Evolutionary conservation across 176 grass and related monocot species (phyloP).

Genomic region (Ensete ventricosum): DNA sequence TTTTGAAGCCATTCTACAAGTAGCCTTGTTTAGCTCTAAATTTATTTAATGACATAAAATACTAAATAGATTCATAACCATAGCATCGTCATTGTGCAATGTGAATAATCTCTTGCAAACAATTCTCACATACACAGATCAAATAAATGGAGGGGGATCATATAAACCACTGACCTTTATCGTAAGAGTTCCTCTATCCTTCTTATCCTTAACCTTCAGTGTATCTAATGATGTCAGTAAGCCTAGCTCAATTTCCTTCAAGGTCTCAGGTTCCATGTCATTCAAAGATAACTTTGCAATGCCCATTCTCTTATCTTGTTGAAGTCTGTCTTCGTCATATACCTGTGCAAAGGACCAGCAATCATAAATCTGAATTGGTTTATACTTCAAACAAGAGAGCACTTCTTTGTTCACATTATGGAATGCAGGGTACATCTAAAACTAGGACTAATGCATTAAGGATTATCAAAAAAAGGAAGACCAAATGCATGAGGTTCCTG

Average conservation of each 20-base stretch:
- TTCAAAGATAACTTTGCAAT: constrained; percentile 59
- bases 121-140: neutral
- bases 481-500: neutral
- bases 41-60: neutral
- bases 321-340: constrained; percentile 84
- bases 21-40: neutral
- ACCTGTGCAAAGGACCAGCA: constrained; percentile 33
- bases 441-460: no score
- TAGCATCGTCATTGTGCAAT: neutral
- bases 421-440: neutral
- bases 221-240: constrained; percentile 86
- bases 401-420: neutral
- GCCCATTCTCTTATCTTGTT: constrained; percentile 96
- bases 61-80: neutral
- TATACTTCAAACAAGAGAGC: neutral
- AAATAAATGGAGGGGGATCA: neutral
- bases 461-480: neutral
- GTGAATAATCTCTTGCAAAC: neutral
- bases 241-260: constrained; percentile 66
- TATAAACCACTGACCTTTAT: constrained; percentile 47
- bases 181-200: constrained; percentile 69
- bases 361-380: neutral
- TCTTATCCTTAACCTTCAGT: constrained; percentile 96
- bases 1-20: neutral
- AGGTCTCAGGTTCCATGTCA: constrained; percentile 39